Conservation (phyloP, 1,284 basidiomycete genomes). For the Xerocomus nothofagi region DNA sequence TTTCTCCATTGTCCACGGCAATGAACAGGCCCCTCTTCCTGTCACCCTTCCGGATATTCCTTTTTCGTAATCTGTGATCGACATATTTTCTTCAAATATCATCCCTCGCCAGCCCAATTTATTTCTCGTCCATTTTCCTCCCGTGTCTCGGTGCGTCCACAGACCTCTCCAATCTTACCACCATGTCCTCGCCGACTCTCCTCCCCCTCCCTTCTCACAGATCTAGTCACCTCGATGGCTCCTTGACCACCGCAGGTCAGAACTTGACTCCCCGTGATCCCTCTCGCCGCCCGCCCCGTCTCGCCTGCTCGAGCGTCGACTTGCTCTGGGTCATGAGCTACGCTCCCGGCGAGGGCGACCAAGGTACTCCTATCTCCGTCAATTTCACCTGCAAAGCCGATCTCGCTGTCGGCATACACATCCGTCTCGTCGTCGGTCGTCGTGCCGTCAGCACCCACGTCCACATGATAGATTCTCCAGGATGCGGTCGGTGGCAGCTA, state of each 20-base stretch:
- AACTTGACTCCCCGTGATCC: slow-evolving; percentile 13
- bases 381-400: slow-evolving; percentile 56
- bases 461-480: slow-evolving; percentile 42
- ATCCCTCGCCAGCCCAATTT: slow-evolving; percentile 18
- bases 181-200: background rate
- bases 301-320: slow-evolving; percentile 43
- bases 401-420: slow-evolving; percentile 49
- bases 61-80: slow-evolving; percentile 22
- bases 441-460: slow-evolving; percentile 62
- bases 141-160: background rate
- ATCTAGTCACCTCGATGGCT: background rate
- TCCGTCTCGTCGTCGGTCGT: slow-evolving; percentile 67
- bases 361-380: slow-evolving; percentile 57
- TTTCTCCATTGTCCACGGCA: slow-evolving; percentile 17
- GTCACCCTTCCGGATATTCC: slow-evolving; percentile 6
- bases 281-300: slow-evolving; percentile 28
- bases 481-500: slow-evolving; percentile 58
- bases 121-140: slow-evolving; percentile 17
- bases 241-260: slow-evolving; percentile 18
- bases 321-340: slow-evolving; percentile 63
- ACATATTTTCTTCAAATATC: slow-evolving; percentile 15
- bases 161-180: background rate
- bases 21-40: background rate
- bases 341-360: slow-evolving; percentile 58
- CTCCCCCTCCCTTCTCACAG: background rate